Evolutionary conservation across 169 alveolate species (phyloP), one percentile per base, ranked within the genome.

Genomic region (Theileria sp.): DNA sequence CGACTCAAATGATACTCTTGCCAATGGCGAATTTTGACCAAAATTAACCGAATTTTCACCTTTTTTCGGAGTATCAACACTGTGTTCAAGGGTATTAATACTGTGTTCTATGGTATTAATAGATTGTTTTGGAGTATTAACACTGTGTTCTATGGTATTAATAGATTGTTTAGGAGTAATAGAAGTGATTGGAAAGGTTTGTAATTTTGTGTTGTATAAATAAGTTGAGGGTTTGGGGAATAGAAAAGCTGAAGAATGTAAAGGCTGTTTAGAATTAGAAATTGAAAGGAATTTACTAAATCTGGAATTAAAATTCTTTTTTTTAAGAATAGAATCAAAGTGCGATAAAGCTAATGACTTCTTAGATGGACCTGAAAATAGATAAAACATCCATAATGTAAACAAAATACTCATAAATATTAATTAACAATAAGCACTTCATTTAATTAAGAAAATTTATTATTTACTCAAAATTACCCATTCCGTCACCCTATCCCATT

Each of bases 281-380:
- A 10, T 44, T 44, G 54, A 10, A 58, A 58, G 15, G 1, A 58
- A 21, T 21, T 58, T 58, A 13, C n/a, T 19, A 8, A 17, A 0
- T 58, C 67, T 58, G n/a, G 67, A 8, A 8, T 19, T 58, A 9
- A 25, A 58, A 58, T 10, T n/a, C 32, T 25, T 58, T 9, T 17
- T 17, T 25, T n/a, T 25, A 10, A 58, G 67, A 21, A 58, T 58
- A 25, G 67, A 58, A 58, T 58, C 67, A 58, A 58, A 58, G 36
- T 21, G 34, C 67, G 67, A 58, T 38, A 66, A 54, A 54, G 76
- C 74, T 3, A 23, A 23, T 32, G 68, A 17, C 54, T 65, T 36
- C 65, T 77, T 82, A 21, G 84, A 58, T 28, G 82, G 26, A 32
- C 72, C 85, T 49, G 79, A 82, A n/a, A 82, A 30, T 17, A 82